Evolutionary conservation across 176 grass and related monocot species (phyloP), one percentile per base, ranked within the genome.

Genomic region (Zea luxurians): DNA sequence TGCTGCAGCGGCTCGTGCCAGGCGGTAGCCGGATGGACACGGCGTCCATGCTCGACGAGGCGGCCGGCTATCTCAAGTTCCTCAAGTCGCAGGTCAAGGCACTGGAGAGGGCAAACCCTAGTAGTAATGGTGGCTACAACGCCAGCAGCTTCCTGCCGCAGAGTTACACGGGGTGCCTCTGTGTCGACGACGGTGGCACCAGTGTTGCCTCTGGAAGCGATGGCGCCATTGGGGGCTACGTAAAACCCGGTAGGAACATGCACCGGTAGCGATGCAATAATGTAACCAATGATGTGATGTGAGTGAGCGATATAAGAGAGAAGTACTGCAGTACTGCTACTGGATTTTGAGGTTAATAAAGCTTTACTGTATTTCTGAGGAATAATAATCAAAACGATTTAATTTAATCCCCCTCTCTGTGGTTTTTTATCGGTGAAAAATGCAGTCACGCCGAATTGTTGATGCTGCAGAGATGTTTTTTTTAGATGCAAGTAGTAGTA

Each of bases 31-130:
- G 85, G 83, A 86, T 97, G 93, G 93, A 97, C 85, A 97, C 93
- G 20, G 93, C 93, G 1, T 90, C 93, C 46, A 93, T 97, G 93
- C 86, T 97, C 71, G 93, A 90, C 60, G 93, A 97, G 82, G 93
- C 87, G 8, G 89, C 89, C 50, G 89, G 91, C 79, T 97, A 97
- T 76, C 84, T 97, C 61, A 93, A 78, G 82, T 97, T 97, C 82
- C 80, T 97, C 83, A 93, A 93, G 83, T 71, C 88, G 20, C 94
- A 97, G 84, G 81, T 97, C 75, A 64, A 91, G 63, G 61, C 75
- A 1, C 61, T 97, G 35, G 75, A 80, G 20, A 55, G 48, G 10
- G n/a, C 72, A 35, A 73, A 46, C 79, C 54, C 61, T 74, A 12
- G 71, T 17, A 34, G 16, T 10, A 4, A 15, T 10, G 5, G 13